Evolutionary conservation across 139 green algal genomes (phyloP), one percentile per base, ranked within the genome.

Genomic region (Pycnococcus provasolii): DNA sequence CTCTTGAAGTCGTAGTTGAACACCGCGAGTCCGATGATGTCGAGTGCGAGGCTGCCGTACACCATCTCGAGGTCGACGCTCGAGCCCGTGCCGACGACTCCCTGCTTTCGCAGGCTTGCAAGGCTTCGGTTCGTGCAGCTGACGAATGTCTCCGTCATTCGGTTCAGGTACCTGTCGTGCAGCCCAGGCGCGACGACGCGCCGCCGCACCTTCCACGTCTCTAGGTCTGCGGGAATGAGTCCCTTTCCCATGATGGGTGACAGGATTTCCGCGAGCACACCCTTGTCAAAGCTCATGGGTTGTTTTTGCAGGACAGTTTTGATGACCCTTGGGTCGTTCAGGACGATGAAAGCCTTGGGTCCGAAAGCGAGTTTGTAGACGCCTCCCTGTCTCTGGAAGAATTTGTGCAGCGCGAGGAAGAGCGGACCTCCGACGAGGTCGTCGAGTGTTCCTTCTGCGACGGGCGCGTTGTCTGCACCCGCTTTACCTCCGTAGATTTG

Each of bases 191-290:
- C 89, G 4, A 99, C 86, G 51, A 85, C 86, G 39, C 90, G 75
- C 2, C 93, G 78, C 26, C 93, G 74, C 37, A 87, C 72, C 72
- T 94, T 93, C 89, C 88, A 94, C 4, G 85, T 92, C 54, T 91
- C 88, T 26, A 90, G 63, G 60, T 92, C 86, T 15, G 88, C 88
- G 9, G 93, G 92, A 72, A 98, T 98, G 52, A 99, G 85, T 2
- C 93, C 93, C 72, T 97, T 98, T 57, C 93, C 93, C 93, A 99
- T 99, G 85, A 99, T 97, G 58, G 93, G 91, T 83, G 98, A 90
- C 52, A 99, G 81, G 58, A 99, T 97, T 73, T 99, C 93, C 9
- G 93, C 91, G 72, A 99, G 81, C 45, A 98, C 87, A 11, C 93
- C 93, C 81, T 99, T 96, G 72, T 94, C 84, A 60, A 94, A 97